Conservation (phyloP, 495 filamentous ascomycete genomes). For the Lasiosphaeria miniovina region DNA sequence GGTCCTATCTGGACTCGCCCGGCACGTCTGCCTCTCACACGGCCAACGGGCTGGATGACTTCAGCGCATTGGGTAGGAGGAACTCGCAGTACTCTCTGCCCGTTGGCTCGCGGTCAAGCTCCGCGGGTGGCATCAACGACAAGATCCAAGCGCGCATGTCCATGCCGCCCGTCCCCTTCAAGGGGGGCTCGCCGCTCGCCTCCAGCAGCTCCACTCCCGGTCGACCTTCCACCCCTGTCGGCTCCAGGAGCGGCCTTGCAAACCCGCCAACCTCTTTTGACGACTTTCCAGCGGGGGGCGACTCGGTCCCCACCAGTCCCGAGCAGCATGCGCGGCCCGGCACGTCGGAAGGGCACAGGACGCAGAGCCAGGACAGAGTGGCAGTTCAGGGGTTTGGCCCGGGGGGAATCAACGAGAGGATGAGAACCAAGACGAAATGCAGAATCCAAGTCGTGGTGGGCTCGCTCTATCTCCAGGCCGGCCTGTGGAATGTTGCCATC, state of each 20-base stretch:
- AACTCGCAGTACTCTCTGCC: conserved; percentile 54
- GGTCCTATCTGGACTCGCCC: conserved; percentile 78
- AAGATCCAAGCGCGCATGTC: conserved; percentile 68
- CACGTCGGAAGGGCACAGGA: conserved; percentile 36
- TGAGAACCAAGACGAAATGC: conserved; percentile 77
- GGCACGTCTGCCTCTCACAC: conserved; percentile 35
- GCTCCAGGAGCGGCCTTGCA: conserved; percentile 42
- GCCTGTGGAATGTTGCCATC: conserved; percentile 84
- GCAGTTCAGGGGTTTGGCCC: conserved; percentile 83
- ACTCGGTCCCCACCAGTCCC: conserved; percentile 29
- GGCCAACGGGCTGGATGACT: conserved; percentile 36
- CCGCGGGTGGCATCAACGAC: conserved; percentile 45
- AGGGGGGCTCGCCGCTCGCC: conserved; percentile 27
- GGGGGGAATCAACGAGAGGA: conserved; percentile 66
- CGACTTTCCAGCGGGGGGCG: conserved; percentile 53
- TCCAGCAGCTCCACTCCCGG: conserved; percentile 48
- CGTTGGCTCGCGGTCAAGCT: conserved; percentile 42
- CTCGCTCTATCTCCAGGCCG: conserved; percentile 80
- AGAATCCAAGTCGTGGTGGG: conserved; percentile 79
- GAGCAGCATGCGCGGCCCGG: conserved; percentile 36
- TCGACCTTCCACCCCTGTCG: conserved; percentile 51
- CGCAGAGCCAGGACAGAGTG: conserved; percentile 69
- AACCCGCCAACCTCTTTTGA: conserved; percentile 70
- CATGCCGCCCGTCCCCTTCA: conserved; percentile 58
- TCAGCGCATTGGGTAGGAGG: conserved; percentile 39